These are phyloP conservation scores for Colletotrichum liriopes DNA, from an alignment of 2,329 filamentous ascomycete species.

Conservation along the genomic window DNA sequence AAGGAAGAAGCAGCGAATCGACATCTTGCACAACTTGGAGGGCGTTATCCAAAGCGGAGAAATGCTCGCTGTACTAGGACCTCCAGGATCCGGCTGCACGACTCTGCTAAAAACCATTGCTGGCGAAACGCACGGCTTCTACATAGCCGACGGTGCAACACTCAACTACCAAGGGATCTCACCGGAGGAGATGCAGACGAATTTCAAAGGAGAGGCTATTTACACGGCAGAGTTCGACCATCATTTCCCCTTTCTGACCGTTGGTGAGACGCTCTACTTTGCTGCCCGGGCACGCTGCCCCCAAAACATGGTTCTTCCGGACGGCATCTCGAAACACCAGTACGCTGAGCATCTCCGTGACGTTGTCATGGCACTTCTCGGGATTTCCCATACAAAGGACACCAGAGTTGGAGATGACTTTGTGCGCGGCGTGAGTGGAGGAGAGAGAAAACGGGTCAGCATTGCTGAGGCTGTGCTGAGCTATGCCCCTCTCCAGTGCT, in stretches of 20 bases:
- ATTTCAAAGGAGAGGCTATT: constrained; percentile 72
- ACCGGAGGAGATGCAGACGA: constrained; percentile 15
- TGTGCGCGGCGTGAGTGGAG: constrained; percentile 68
- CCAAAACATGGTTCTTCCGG: constrained; percentile 58
- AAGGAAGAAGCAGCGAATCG: constrained; percentile 51
- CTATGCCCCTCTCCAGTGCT: constrained; percentile 49
- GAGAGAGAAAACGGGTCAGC: constrained; percentile 63
- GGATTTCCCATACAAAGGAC: constrained; percentile 69
- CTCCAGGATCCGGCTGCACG: constrained; percentile 71
- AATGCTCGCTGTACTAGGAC: constrained; percentile 71
- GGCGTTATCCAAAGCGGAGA: constrained; percentile 68
- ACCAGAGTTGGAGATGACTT: constrained; percentile 70
- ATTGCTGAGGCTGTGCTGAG: constrained; percentile 54
- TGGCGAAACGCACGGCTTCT: constrained; percentile 75
- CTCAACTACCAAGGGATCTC: constrained; percentile 41
- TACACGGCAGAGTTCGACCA: constrained; percentile 78
- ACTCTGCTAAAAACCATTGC: constrained; percentile 78
- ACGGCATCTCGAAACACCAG: constrained; percentile 56
- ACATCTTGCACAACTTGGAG: constrained; percentile 66
- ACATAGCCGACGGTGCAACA: constrained; percentile 42
- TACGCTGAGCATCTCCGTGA: constrained; percentile 66
- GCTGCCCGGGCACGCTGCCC: constrained; percentile 71
- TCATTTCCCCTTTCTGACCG: constrained; percentile 72
- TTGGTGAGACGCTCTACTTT: constrained; percentile 74
- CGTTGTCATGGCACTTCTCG: constrained; percentile 69